Evolutionary conservation across 2,329 filamentous ascomycete species (phyloP).

Genomic region (Huntiella bhutanensis): DNA sequence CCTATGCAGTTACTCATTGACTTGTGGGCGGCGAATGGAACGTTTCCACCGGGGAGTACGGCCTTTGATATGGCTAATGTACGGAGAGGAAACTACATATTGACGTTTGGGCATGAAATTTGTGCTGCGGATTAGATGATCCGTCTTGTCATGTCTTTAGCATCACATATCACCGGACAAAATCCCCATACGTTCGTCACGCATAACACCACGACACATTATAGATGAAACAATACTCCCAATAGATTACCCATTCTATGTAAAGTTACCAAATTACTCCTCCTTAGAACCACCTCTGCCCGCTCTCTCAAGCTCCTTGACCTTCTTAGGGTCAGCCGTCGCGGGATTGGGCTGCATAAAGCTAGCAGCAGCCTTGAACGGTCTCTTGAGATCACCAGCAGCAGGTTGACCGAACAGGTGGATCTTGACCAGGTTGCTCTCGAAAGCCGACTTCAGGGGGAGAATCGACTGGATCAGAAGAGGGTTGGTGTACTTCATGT

Average conservation of each 20-base stretch:
- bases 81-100: conserved; percentile 25
- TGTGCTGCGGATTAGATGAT: conserved; percentile 7
- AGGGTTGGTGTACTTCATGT: conserved; percentile 99
- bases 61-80: conserved; percentile 32
- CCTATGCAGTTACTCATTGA: conserved; percentile 70
- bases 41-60: conserved; percentile 45
- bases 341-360: conserved; percentile 62
- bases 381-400: conserved; percentile 76
- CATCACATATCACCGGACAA: neutral
- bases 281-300: conserved; percentile 54
- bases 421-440: conserved; percentile 92
- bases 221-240: neutral
- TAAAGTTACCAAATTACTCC: conserved; percentile 29
- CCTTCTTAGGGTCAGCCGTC: conserved; percentile 82
- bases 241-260: too few relatives aligned
- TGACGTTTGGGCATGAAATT: conserved; percentile 10
- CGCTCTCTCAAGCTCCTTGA: conserved; percentile 61
- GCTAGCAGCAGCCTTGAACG: conserved; percentile 74
- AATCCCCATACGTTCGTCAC: neutral
- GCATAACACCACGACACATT: neutral
- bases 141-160: too few relatives aligned
- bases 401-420: conserved; percentile 77
- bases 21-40: conserved; percentile 57
- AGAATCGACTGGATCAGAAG: conserved; percentile 98
- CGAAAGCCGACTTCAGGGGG: conserved; percentile 85